Evolutionary conservation across 106 monocot species (phyloP), one percentile per base, ranked within the genome.

Genomic region (Ottelia alismoides): DNA sequence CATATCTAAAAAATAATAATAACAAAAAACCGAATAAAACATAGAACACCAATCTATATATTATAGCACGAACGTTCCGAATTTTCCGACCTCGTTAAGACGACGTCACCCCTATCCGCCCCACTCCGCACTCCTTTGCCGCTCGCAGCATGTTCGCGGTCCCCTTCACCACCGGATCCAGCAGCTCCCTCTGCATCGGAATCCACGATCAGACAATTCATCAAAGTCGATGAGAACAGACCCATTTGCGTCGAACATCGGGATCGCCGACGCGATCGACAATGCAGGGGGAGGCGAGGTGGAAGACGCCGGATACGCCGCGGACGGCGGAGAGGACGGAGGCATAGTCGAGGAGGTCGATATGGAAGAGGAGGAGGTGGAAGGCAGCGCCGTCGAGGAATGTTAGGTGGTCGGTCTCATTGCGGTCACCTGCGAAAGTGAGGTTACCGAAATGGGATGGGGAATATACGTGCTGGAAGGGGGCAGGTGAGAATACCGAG

Each of bases 121-220:
- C 61, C 40, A 73, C 76, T 14, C 82, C 76, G 24, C 60, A 29
- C 30, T 89, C 85, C 66, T 75, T 79, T 11, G 96, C 84, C 1
- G 79, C 81, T 6, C 60, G 81, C 30, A 98, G 89, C 30, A 98
- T 89, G 58, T 90, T 89, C 1, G 85, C 45, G 14, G 96, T 98
- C 20, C 96, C 89, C 67, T 90, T 85, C 46, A 90, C 84, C 9
- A 85, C 89, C 22, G 96, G 96, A 22, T 79, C 82, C 29, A 98
- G 48, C 46, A 98, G 66, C 67, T 89, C 67, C 32, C 49, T 51
- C n/a, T n/a, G n/a, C n/a, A n/a, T n/a, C n/a, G n/a, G n/a, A n/a
- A n/a, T n/a, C n/a, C n/a, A n/a, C n/a, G n/a, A n/a, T n/a, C n/a
- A n/a, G n/a, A n/a, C n/a, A n/a, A n/a, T n/a, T n/a, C n/a, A n/a